A percentile compares a stretch with the other conserved stretches of the same genome.
Evolutionary conservation across 108 stramenopile genomes (phyloP).

Genomic region (Cyclotella choctawhatcheeana): DNA sequence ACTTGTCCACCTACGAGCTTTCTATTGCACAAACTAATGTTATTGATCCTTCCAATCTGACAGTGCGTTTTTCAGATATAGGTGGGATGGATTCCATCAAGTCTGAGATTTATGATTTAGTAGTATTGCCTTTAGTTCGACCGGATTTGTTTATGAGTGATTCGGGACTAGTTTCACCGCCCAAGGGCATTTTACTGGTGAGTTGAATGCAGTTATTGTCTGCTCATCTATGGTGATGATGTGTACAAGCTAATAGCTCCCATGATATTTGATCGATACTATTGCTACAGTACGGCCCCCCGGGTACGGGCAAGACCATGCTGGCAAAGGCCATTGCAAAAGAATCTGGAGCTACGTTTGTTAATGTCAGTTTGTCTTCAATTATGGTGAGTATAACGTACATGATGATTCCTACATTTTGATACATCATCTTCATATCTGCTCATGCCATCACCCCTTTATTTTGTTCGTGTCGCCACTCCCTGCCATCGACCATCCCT

Average conservation of each 20-base stretch:
- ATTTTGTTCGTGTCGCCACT: too few species aligned
- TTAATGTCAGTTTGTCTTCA: slow-evolving; percentile 89
- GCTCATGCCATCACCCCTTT: too few species aligned
- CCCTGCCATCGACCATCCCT: too few species aligned
- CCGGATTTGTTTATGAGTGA: slow-evolving; percentile 80
- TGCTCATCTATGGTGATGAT: too few species aligned
- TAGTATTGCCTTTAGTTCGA: slow-evolving; percentile 88
- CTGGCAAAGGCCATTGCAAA: slow-evolving; percentile 97
- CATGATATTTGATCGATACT: neutral
- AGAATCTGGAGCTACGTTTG: slow-evolving; percentile 94
- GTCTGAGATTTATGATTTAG: slow-evolving; percentile 90
- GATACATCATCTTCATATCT: too few species aligned
- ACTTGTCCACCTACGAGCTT: slow-evolving; percentile 66
- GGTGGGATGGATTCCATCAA: slow-evolving; percentile 91
- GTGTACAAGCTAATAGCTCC: neutral
- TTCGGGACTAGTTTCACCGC: slow-evolving; percentile 71
- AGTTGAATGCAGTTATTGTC: slow-evolving; percentile 81
- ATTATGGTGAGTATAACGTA: slow-evolving; percentile 72
- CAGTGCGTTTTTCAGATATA: slow-evolving; percentile 77
- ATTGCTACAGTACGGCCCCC: slow-evolving; percentile 19
- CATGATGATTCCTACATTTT: too few species aligned
- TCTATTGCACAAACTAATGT: slow-evolving; percentile 80
- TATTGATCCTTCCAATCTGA: slow-evolving; percentile 78
- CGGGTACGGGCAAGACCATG: slow-evolving; percentile 91
- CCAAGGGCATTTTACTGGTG: slow-evolving; percentile 89